These are phyloP conservation scores for Brassica hybrid DNA, from an alignment of 441 rosid species.

Conservation along the genomic window DNA sequence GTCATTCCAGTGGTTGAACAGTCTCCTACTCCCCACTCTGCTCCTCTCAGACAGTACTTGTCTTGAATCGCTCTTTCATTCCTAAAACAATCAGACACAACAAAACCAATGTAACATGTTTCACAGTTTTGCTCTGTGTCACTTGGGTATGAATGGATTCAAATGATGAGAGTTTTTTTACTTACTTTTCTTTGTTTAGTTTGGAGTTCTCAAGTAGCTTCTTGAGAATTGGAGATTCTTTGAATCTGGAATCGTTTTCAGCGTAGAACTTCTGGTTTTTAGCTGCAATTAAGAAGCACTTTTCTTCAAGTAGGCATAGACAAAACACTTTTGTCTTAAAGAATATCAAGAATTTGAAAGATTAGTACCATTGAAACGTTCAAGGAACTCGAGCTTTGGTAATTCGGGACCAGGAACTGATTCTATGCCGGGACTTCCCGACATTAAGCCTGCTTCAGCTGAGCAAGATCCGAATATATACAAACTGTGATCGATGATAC, in stretches of 20 bases:
- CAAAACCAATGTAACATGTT: background rate
- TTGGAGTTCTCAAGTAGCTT: conserved; percentile 77
- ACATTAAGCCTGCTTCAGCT: conserved; percentile 82
- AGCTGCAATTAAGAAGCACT: conserved; percentile 50
- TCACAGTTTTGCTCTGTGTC: conserved; percentile 4
- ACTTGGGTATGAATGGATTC: conserved; percentile 7
- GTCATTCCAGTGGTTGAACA: conserved; percentile 87
- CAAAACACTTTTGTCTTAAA: background rate
- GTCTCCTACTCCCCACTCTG: conserved; percentile 97
- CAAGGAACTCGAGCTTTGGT: conserved; percentile 79
- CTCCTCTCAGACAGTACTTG: conserved; percentile 90
- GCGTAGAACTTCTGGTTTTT: conserved; percentile 93
- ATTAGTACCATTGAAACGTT: conserved; percentile 64
- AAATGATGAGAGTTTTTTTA: background rate
- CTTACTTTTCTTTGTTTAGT: conserved; percentile 78
- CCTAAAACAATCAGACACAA: conserved; percentile 43
- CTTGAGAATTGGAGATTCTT: conserved; percentile 79
- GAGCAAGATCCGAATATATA: conserved; percentile 37
- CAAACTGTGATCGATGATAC: conserved; percentile 7
- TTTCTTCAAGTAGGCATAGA: background rate
- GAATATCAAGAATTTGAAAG: conserved; percentile 9
- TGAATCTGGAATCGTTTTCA: conserved; percentile 77
- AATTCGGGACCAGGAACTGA: conserved; percentile 83
- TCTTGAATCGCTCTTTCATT: conserved; percentile 64
- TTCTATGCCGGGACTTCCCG: conserved; percentile 82